phyloP scores from a whole-genome alignment of 257 asterid species.

The Cordia subcordata region DNA sequence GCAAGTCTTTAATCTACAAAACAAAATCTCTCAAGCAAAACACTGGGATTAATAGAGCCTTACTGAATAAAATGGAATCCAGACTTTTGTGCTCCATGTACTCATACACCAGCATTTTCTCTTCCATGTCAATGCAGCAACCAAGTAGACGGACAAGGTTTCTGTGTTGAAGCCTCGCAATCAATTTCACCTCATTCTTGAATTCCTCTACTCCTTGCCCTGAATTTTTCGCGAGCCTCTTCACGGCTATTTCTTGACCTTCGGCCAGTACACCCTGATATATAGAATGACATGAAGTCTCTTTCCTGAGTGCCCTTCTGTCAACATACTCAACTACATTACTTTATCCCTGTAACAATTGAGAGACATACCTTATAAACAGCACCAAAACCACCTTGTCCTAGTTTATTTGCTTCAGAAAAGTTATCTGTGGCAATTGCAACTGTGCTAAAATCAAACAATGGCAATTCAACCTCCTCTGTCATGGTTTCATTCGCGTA shows the following conservation, averaged over 20 bases:
- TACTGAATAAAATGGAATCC: constrained; percentile 60
- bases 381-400: constrained; percentile 23
- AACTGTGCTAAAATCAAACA: constrained; percentile 14
- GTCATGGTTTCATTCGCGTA: no score
- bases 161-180: constrained; percentile 69
- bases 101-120: constrained; percentile 66
- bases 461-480: constrained; percentile 3
- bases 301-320: neutral
- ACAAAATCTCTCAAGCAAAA: no score
- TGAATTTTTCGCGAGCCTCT: constrained; percentile 58
- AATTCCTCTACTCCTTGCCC: constrained; percentile 71
- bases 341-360: neutral
- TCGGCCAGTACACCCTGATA: constrained; percentile 47
- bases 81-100: constrained; percentile 75
- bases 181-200: constrained; percentile 63
- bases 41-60: constrained; percentile 11
- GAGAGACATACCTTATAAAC: constrained; percentile 15
- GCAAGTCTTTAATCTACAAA: no score
- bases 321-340: neutral
- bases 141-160: constrained; percentile 72
- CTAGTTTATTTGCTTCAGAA: constrained; percentile 13
- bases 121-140: constrained; percentile 64
- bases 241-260: constrained; percentile 68
- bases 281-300: neutral
- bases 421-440: constrained; percentile 17